Evolutionary conservation across 805 yeast genomes (phyloP).

Genomic region (Yarrowia alimentaria): DNA sequence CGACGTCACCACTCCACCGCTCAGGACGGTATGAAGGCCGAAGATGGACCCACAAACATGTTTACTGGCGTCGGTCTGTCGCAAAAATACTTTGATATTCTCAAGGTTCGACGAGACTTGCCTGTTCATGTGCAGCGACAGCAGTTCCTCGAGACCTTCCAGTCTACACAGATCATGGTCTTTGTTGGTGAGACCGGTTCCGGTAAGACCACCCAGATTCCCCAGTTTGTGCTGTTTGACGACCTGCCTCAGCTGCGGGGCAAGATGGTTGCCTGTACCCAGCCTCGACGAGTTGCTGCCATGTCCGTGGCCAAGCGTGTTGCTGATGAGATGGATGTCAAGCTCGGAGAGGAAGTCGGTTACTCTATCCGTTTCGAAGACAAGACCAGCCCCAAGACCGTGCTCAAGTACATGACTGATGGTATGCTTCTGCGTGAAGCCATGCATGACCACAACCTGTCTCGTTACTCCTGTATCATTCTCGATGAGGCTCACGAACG

Average conservation of each 20-base stretch:
- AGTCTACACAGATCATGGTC: constrained; percentile 88
- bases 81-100: constrained; percentile 70
- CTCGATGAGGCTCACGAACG: constrained; percentile 98
- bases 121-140: constrained; percentile 94
- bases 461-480: constrained; percentile 81
- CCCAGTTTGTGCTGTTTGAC: constrained; percentile 90
- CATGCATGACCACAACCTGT: constrained; percentile 87
- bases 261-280: constrained; percentile 88
- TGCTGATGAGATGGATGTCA: constrained; percentile 95
- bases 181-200: constrained; percentile 99
- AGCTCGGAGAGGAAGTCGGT: constrained; percentile 91
- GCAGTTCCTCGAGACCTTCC: constrained; percentile 82
- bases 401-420: constrained; percentile 94
- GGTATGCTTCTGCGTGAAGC: constrained; percentile 98
- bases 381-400: constrained; percentile 73
- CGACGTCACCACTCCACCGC: constrained; percentile 39
- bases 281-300: constrained; percentile 97
- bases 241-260: constrained; percentile 87
- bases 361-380: constrained; percentile 93
- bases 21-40: constrained; percentile 39
- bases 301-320: constrained; percentile 98
- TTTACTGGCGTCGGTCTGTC: constrained; percentile 70
- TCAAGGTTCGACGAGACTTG: constrained; percentile 74
- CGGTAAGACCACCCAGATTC: constrained; percentile 97
- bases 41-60: constrained; percentile 60